Evolutionary conservation across 805 yeast species (phyloP).

Genomic region (Candida orba): DNA sequence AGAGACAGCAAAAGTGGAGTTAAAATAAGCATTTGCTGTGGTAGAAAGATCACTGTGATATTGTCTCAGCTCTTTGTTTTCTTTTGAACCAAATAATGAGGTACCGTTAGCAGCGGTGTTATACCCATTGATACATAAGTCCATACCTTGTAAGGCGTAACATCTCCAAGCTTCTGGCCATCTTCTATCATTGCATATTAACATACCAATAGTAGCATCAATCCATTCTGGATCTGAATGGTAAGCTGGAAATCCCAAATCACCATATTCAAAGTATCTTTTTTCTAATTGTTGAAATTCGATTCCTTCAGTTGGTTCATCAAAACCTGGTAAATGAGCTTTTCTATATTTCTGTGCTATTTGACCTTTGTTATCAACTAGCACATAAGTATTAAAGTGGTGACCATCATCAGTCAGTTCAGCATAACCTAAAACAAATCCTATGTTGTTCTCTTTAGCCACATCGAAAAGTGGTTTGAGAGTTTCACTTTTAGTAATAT

Average conservation of each 20-base stretch:
- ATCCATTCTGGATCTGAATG: constrained; percentile 29
- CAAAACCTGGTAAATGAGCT: constrained; percentile 30
- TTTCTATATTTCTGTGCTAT: constrained; percentile 29
- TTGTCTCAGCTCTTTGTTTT: constrained; percentile 25
- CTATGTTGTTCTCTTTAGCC: constrained; percentile 25
- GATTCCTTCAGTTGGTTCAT: constrained; percentile 28
- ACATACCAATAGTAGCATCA: constrained; percentile 31
- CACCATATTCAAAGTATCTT: constrained; percentile 32
- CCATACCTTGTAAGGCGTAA: constrained; percentile 34
- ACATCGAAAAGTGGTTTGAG: constrained; percentile 27
- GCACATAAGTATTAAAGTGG: constrained; percentile 28
- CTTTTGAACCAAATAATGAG: constrained; percentile 26
- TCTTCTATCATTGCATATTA: constrained; percentile 35
- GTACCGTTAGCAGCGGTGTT: constrained; percentile 32
- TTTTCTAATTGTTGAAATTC: constrained; percentile 32
- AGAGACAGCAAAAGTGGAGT: constrained; percentile 28
- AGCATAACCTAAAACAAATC: constrained; percentile 31
- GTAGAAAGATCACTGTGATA: constrained; percentile 29
- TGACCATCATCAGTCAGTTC: constrained; percentile 32
- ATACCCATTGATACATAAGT: constrained; percentile 30
- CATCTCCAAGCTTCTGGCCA: constrained; percentile 37
- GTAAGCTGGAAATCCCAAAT: constrained; percentile 30
- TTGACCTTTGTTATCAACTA: constrained; percentile 27
- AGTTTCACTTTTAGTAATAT: constrained; percentile 22
- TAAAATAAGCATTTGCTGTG: constrained; percentile 29